phyloP scores from a whole-genome alignment of 2,329 filamentous ascomycete genomes.

The Penicillium sp. region DNA sequence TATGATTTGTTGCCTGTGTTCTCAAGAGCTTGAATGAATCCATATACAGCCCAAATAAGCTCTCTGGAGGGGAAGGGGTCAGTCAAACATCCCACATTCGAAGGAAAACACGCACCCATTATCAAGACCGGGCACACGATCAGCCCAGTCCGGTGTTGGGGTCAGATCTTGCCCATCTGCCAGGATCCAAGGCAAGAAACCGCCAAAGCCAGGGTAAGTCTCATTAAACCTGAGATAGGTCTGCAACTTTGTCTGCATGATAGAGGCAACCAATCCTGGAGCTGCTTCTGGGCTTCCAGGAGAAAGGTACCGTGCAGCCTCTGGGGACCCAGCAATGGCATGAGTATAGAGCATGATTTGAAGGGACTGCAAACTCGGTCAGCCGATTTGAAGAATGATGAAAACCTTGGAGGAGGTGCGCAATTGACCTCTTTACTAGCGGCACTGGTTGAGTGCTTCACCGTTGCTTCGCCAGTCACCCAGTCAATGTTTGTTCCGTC shows the following conservation, averaged over 20 bases:
- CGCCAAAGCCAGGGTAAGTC: slow-evolving; percentile 46
- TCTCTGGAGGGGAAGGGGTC: slow-evolving; percentile 28
- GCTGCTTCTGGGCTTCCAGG: slow-evolving; percentile 36
- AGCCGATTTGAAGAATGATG: neutral
- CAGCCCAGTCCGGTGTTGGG: slow-evolving; percentile 41
- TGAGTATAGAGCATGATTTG: slow-evolving; percentile 50
- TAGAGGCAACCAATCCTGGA: slow-evolving; percentile 35
- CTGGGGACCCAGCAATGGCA: slow-evolving; percentile 39
- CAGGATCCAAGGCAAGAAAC: slow-evolving; percentile 45
- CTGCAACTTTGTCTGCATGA: slow-evolving; percentile 43
- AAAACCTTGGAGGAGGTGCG: neutral
- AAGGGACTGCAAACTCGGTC: slow-evolving; percentile 31
- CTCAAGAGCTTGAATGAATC: slow-evolving; percentile 41
- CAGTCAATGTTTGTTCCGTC: slow-evolving; percentile 32
- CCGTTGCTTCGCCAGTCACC: slow-evolving; percentile 33
- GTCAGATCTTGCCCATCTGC: slow-evolving; percentile 32
- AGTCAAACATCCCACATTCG: neutral
- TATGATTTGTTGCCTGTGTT: slow-evolving; percentile 24
- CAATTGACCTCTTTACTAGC: slow-evolving; percentile 37
- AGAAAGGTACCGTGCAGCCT: slow-evolving; percentile 44
- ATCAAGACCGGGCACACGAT: slow-evolving; percentile 43
- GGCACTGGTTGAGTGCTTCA: slow-evolving; percentile 39
- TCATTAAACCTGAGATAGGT: slow-evolving; percentile 45
- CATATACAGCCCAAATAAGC: slow-evolving; percentile 48
- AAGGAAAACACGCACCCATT: slow-evolving; percentile 36